Percentiles rank a stretch among this genome's conserved stretches.
These are phyloP conservation scores for Macrophomina pseudophaseolina DNA, from an alignment of 2,329 filamentous ascomycete species.

Conservation along the genomic window DNA sequence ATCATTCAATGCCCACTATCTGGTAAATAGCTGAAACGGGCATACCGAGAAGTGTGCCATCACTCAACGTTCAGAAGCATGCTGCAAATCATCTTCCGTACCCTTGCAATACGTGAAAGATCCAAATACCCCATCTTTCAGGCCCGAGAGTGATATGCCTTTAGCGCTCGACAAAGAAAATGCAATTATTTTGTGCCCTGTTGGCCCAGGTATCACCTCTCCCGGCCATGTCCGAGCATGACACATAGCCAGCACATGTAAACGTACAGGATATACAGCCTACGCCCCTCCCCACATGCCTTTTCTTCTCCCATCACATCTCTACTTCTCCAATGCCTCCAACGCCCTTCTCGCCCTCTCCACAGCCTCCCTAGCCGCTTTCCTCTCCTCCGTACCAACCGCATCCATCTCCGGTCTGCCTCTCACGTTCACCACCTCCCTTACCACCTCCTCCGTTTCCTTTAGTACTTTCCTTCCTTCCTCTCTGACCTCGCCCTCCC, in stretches of 20 bases:
- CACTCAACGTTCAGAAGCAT: too few species aligned
- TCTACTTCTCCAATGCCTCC: conserved; percentile 35
- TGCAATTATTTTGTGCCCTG: neutral
- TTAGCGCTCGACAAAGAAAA: neutral
- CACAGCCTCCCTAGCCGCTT: conserved; percentile 51
- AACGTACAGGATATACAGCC: neutral
- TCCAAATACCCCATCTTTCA: too few species aligned
- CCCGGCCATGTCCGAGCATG: neutral
- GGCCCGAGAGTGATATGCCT: too few species aligned
- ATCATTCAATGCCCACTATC: too few species aligned
- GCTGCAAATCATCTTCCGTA: too few species aligned
- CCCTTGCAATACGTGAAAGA: too few species aligned
- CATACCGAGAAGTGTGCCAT: too few species aligned
- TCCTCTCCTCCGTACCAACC: conserved; percentile 7
- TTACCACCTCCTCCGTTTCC: conserved; percentile 58
- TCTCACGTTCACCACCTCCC: conserved; percentile 48
- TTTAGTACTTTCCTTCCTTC: conserved; percentile 62
- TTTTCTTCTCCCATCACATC: neutral
- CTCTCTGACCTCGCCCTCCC: conserved; percentile 60
- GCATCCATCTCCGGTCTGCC: conserved; percentile 41
- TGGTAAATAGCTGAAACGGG: too few species aligned
- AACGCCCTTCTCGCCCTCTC: conserved; percentile 54
- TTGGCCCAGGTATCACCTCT: neutral
- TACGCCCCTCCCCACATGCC: neutral
- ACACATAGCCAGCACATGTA: neutral